Percentiles rank a stretch among this genome's conserved stretches.
Evolutionary conservation across 331 rosid genomes (phyloP).

Genomic region (Saraca asoca): DNA sequence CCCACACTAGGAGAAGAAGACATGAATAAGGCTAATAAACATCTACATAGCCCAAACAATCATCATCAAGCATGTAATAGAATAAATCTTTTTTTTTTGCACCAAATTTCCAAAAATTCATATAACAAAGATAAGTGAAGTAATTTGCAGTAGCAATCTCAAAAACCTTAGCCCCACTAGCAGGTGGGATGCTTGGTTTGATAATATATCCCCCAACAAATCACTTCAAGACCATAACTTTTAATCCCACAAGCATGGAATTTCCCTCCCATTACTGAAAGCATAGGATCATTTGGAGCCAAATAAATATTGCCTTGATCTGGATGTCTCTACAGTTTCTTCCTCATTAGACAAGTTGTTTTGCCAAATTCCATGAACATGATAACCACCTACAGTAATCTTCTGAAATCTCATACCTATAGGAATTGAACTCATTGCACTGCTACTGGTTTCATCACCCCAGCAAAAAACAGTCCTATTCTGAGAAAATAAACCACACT

Average conservation of each 20-base stretch:
- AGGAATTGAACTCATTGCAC: constrained; percentile 61
- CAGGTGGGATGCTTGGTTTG: constrained; percentile 66
- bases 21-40: no score
- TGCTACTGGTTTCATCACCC: constrained; percentile 81
- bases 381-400: constrained; percentile 82
- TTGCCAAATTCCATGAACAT: constrained; percentile 97
- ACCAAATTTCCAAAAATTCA: no score
- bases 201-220: constrained; percentile 83
- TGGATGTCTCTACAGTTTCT: constrained; percentile 56
- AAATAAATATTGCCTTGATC: constrained; percentile 62
- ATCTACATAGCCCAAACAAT: no score
- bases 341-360: constrained; percentile 72
- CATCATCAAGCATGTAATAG: no score
- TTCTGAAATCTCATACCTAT: constrained; percentile 59
- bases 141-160: constrained; percentile 86
- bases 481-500: constrained; percentile 80
- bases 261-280: constrained; percentile 82
- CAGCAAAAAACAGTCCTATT: constrained; percentile 84
- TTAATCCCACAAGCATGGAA: constrained; percentile 93
- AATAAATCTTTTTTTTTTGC: no score
- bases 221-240: constrained; percentile 65
- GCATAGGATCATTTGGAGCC: constrained; percentile 73
- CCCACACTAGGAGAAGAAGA: no score
- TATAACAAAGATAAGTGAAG: no score
- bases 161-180: constrained; percentile 56